phyloP scores from a whole-genome alignment of 2,329 filamentous ascomycete species.

The Chaetoscypha palmicola region DNA sequence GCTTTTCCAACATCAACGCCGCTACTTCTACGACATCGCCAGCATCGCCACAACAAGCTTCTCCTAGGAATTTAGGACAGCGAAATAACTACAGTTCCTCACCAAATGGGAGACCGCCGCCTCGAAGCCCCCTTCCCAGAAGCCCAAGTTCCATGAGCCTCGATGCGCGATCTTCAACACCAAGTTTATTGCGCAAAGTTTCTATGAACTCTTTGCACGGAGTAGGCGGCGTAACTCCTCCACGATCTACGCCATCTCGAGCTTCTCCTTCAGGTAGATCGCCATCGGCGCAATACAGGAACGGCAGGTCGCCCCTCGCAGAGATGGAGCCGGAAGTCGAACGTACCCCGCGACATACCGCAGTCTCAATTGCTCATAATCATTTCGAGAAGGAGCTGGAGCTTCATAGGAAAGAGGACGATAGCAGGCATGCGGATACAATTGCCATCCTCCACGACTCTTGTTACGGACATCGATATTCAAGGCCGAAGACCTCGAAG shows the following conservation, averaged over 20 bases:
- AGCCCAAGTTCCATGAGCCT: constrained; percentile 38
- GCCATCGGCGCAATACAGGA: constrained; percentile 37
- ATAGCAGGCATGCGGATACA: constrained; percentile 46
- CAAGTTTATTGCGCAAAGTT: constrained; percentile 35
- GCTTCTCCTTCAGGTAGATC: constrained; percentile 33
- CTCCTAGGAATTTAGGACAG: constrained; percentile 10
- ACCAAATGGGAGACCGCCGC: constrained; percentile 23
- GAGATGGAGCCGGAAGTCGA: constrained; percentile 28
- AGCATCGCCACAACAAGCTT: constrained; percentile 13
- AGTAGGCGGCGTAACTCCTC: constrained; percentile 32
- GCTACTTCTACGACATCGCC: constrained; percentile 15
- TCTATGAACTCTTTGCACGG: constrained; percentile 38
- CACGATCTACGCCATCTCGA: constrained; percentile 33
- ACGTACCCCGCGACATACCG: constrained; percentile 37
- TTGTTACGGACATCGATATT: constrained; percentile 90
- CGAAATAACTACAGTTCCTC: constrained; percentile 16
- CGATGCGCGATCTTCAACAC: constrained; percentile 35
- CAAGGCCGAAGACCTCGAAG: constrained; percentile 71
- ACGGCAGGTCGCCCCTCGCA: constrained; percentile 34
- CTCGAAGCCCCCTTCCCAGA: constrained; percentile 30
- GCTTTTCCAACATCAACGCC: constrained; percentile 31
- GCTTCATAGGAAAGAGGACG: constrained; percentile 21
- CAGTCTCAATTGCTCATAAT: constrained; percentile 36
- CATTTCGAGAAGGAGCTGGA: constrained; percentile 30
- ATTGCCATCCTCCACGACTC: constrained; percentile 86